These are phyloP conservation scores for Filobasidium wieringae DNA, from an alignment of 768 basidiomycete species.

Conservation along the genomic window DNA sequence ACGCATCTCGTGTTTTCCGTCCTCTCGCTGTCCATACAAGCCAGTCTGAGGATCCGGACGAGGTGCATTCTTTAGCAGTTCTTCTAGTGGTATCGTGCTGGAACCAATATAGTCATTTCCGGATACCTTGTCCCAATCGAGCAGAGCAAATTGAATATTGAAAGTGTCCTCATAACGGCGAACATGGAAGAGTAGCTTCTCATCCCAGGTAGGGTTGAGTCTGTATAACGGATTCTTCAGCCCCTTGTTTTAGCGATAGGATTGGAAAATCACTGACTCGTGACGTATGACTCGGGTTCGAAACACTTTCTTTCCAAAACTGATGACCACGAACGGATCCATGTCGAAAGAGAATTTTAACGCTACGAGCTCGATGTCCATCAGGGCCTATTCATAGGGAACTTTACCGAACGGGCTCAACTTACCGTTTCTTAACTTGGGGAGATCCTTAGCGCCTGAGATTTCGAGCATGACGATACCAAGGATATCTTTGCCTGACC, in stretches of 20 bases:
- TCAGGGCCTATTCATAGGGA: neutral
- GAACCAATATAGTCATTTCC: constrained; percentile 80
- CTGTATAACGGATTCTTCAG: constrained; percentile 54
- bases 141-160: constrained; percentile 65
- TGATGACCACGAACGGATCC: constrained; percentile 93
- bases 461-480: constrained; percentile 96
- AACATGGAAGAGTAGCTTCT: constrained; percentile 91
- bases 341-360: constrained; percentile 52
- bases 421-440: constrained; percentile 74
- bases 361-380: too few species aligned
- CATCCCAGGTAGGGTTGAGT: constrained; percentile 80
- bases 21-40: constrained; percentile 47
- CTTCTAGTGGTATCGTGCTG: constrained; percentile 55
- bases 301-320: constrained; percentile 95
- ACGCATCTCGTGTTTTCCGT: constrained; percentile 55
- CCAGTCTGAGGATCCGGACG: constrained; percentile 51
- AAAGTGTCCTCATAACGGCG: constrained; percentile 70
- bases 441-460: constrained; percentile 67
- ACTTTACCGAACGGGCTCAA: constrained; percentile 22
- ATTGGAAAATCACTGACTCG: constrained; percentile 3
- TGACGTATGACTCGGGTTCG: constrained; percentile 49
- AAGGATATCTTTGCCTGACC: constrained; percentile 64
- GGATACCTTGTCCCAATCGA: constrained; percentile 85
- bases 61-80: constrained; percentile 57
- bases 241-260: constrained; percentile 43